Evolutionary conservation across 768 basidiomycete species (phyloP).

Genomic region (Suillus fuscotomentosus): DNA sequence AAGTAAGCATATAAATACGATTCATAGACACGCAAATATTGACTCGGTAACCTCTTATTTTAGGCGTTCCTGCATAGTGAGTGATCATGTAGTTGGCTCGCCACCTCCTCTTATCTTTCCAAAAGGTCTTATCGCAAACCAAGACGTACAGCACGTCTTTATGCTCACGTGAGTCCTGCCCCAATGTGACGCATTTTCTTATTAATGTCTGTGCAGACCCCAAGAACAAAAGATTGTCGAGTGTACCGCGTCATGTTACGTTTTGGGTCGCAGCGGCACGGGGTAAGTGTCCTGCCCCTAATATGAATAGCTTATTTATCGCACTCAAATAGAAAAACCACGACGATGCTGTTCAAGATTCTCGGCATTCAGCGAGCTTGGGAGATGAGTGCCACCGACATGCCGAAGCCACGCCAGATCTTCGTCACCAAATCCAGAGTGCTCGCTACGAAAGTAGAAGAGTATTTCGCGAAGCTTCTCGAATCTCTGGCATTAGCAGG

Average conservation of each 20-base stretch:
- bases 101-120: not conserved
- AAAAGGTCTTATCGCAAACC: conserved; percentile 22
- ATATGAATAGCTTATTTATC: not conserved
- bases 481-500: conserved; percentile 40
- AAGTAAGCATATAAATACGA: conserved; percentile 9
- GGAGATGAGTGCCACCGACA: conserved; percentile 31
- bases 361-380: conserved; percentile 62
- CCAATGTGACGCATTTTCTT: not conserved
- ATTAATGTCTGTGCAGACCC: conserved; percentile 21
- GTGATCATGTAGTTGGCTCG: not conserved
- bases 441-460: conserved; percentile 65
- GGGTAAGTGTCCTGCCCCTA: conserved; percentile 42
- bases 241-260: conserved; percentile 59
- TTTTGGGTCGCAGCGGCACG: conserved; percentile 71
- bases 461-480: conserved; percentile 56
- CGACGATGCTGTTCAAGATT: conserved; percentile 78
- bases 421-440: conserved; percentile 72
- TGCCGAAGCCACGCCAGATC: conserved; percentile 57
- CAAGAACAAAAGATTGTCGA: conserved; percentile 60
- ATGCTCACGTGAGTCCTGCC: conserved; percentile 18
- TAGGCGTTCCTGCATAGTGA: conserved; percentile 24
- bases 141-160: conserved; percentile 26
- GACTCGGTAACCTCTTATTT: not conserved
- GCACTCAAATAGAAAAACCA: conserved; percentile 55
- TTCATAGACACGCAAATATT: not conserved